These are phyloP conservation scores for Colletotrichum salicis DNA, from an alignment of 2,329 filamentous ascomycete genomes.

Conservation along the genomic window DNA sequence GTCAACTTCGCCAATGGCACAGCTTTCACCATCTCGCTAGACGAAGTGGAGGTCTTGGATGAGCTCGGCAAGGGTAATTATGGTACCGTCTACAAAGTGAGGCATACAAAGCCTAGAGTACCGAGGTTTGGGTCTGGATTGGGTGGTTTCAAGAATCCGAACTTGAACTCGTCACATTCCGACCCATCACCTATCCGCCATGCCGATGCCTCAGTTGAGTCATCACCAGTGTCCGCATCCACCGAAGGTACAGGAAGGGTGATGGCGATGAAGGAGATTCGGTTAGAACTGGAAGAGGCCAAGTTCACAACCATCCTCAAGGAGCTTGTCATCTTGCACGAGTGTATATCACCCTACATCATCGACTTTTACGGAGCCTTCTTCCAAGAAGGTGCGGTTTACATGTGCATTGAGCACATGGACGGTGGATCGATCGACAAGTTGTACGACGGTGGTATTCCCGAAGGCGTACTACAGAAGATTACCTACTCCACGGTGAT, in stretches of 20 bases:
- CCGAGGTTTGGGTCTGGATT: conserved; percentile 70
- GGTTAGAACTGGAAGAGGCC: conserved; percentile 92
- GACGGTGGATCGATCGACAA: conserved; percentile 98
- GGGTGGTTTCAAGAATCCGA: conserved; percentile 56
- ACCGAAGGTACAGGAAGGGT: conserved; percentile 73
- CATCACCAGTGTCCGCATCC: conserved; percentile 40
- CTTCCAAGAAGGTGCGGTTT: conserved; percentile 98
- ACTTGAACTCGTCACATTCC: conserved; percentile 50
- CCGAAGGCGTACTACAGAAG: conserved; percentile 87
- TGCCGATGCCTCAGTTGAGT: conserved; percentile 41
- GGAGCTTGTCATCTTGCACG: conserved; percentile 94
- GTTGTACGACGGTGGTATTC: conserved; percentile 88
- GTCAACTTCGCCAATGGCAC: conserved; percentile 93
- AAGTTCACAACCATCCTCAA: conserved; percentile 98
- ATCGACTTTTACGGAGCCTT: conserved; percentile 99
- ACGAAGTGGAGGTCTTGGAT: conserved; percentile 92
- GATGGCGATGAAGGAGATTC: conserved; percentile 99
- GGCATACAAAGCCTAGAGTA: conserved; percentile 75
- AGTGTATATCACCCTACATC: conserved; percentile 94
- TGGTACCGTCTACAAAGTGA: conserved; percentile 96
- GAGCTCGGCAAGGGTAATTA: conserved; percentile 99
- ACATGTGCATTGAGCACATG: conserved; percentile 99
- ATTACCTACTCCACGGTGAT: conserved; percentile 90
- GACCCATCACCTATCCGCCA: conserved; percentile 46
- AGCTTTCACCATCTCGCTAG: conserved; percentile 92